Evolutionary conservation across 2,329 filamentous ascomycete genomes (phyloP), one percentile per base, ranked within the genome.

Genomic region (Alternaria brassicae): DNA sequence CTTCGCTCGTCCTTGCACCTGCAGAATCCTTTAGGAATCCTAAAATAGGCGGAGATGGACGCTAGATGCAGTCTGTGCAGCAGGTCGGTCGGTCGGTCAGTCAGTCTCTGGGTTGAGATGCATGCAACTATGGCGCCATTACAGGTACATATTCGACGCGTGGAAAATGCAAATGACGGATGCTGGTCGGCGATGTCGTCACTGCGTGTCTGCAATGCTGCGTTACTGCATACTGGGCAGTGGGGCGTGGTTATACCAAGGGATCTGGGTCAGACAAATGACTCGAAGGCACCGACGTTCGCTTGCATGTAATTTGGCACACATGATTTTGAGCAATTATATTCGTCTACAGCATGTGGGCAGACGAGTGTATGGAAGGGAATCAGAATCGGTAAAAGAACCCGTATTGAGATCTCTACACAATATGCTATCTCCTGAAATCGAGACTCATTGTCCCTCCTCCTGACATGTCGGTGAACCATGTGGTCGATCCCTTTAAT

Each of bases 121-220:
- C 47, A 50, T 50, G 49, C 36, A 30, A 17, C 32, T 41, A 40
- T 41, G 49, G 36, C 49, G 49, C 36, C 49, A 41, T 19, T 27
- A 37, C 32, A 50, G 15, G 19, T 37, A 50, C 47, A 50, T 23
- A 2, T 42, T 17, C 23, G 34, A 36, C 32, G 48, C 21, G 40
- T 51, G 23, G 28, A 51, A 17, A 27, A 5, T 40, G 21, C 37
- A 9, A 10, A 21, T 40, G 10, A 40, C 21, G 37, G 17, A 40
- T 40, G 3, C 19, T 21, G 9, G 37, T 19, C 10, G 19, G 37
- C 37, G 17, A 40, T 21, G n/a, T 9, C 19, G 37, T 47, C 28
- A 34, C 23, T 17, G 32, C 3, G 36, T 17, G 9, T 2, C 42
- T 47, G 42, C 28, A 47, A 13, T 17, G 27, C 27, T 47, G 19